A percentile compares a stretch with the other conserved stretches of the same genome.
Evolutionary conservation across 306 rosid genomes (phyloP).

Genomic region (Cicer bijugum): DNA sequence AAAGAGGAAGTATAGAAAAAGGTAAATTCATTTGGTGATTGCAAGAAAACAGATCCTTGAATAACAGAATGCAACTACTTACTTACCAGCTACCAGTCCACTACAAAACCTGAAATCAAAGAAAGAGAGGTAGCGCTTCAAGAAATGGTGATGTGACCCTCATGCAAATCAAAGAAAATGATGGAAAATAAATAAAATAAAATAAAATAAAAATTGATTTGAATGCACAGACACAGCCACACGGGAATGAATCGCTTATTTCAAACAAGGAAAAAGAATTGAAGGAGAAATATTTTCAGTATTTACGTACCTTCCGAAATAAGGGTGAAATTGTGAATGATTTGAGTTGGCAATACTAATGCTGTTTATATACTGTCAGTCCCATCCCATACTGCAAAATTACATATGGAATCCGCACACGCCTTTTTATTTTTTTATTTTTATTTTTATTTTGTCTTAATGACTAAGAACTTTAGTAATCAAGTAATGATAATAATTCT

Average conservation of each 20-base stretch:
- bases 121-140: background rate
- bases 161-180: background rate
- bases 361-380: too few relatives aligned
- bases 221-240: background rate
- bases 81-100: constrained; percentile 8
- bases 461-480: background rate
- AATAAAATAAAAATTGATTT: background rate
- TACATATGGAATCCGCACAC: too few relatives aligned
- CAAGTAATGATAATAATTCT: too few relatives aligned
- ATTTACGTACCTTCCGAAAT: constrained; percentile 3
- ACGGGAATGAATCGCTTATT: background rate
- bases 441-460: background rate
- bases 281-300: background rate
- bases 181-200: background rate
- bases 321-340: background rate
- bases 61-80: constrained; percentile 19
- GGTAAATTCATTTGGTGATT: constrained; percentile 12
- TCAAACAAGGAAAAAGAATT: constrained; percentile 28
- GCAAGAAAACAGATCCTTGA: background rate
- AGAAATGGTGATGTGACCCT: background rate
- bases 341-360: background rate
- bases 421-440: background rate
- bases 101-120: background rate
- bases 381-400: too few relatives aligned
- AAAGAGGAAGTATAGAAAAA: too few relatives aligned